Evolutionary conservation across 2,329 filamentous ascomycete genomes (phyloP), one percentile per base, ranked within the genome.

Genomic region (Leptographium wingfieldii): DNA sequence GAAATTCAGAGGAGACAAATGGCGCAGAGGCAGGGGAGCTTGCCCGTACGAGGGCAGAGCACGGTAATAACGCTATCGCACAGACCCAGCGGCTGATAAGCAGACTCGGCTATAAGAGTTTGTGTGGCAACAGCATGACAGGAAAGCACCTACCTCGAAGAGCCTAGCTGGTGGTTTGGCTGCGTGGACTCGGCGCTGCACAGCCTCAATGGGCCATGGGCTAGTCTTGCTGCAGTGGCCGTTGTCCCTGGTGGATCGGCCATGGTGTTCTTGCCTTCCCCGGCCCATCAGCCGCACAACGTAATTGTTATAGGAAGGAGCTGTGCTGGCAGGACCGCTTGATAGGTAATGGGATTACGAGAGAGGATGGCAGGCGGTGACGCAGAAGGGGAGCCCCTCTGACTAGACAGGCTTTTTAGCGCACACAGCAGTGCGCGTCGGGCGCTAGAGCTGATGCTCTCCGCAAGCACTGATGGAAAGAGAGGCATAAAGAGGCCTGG

Each of bases 61-160:
- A 22, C 22, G 22, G 22, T 22, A 38, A 38, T 40, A 16, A 40
- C 38, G 38, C 16, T 40, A 40, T 40, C 38, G 38, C 38, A 16
- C 38, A 16, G 38, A 4, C 38, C 38, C 12, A 5, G 4, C 6
- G 31, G 38, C 22, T 55, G 54, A 25, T 4, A 43, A 55, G 33
- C 54, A 10, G 54, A 38, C 33, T 35, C 33, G 33, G 33, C 33
- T 35, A 2, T 35, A 35, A 35, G 9, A 35, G 33, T 22, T 22
- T 22, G 22, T 22, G 22, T 22, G 22, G 19, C 22, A n/a, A 27
- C 9, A 40, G 29, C 25, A 10, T 3, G 19, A 14, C 6, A 22
- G 46, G 29, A 25, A 43, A 27, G 7, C 55, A 60, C 59, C 59
- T 60, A 60, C 59, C 55, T 48, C 48, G 54, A 60, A 60, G 3